Base-by-base conservation (phyloP, 768 basidiomycete genomes). In the Serendipita vermifera region DNA sequence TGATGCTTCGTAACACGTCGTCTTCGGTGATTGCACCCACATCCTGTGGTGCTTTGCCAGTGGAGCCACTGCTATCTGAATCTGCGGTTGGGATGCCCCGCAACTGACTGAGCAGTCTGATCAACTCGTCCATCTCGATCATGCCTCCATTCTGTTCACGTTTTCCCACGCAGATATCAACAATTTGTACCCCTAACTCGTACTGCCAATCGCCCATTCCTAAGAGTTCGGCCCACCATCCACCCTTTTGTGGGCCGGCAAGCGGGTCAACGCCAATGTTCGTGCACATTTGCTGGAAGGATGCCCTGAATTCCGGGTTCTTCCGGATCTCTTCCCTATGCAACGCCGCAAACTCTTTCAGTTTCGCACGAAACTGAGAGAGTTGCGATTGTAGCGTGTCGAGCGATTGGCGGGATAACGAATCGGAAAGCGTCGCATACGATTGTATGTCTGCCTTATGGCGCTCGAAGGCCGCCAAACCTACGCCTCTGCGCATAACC, bases 191-290 rank as follows among this genome's bases (percentile, higher is more conserved):
- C 7, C 91, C 90, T 4, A 98, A 78, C 64, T 96, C 93, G 66
- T 89, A 87, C 63, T 92, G 86, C 90, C 92, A 98, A 66, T 98
- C 96, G 14, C 89, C 83, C 55, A 96, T 69, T 11, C 69, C 68
- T 33, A 92, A 77, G 64, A 91, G 72, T 65, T 93, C 91, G 2
- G 85, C 83, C 89, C 91, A 96, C 81, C 88, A 87, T 2, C 90
- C 89, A 33, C 87, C 87, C 63, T 81, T 81, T 38, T 84, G 72
- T 0, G 87, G 85, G 0, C 89, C 90, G 1, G 87, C 85, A 20
- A 97, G 78, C 1, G 94, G 93, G 67, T 98, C 96, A 22, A 99
- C 90, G 31, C 91, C 91, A 56, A 99, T 87, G 14, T 85, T 82
- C 2, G 85, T 78, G 66, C 96, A 99, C 90, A 99, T 96, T 58